Percentiles rank a stretch among this genome's conserved stretches.
Conservation (phyloP, 2,329 filamentous ascomycete genomes). For the Aquanectria penicillioides region DNA sequence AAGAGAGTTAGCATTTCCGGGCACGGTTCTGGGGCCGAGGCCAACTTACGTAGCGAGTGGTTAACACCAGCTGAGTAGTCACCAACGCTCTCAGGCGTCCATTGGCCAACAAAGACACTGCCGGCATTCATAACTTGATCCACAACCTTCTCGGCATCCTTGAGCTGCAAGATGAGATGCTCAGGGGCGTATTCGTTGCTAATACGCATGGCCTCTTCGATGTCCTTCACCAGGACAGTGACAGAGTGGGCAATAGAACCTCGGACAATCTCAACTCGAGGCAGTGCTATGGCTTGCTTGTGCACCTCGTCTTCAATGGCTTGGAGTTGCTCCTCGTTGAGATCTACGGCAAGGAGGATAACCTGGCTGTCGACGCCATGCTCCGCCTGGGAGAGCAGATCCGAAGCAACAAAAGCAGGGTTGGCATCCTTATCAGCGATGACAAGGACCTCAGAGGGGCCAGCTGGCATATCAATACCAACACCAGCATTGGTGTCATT, state of each 20-base stretch:
- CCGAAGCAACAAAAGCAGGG: constrained; percentile 94
- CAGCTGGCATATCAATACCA: constrained; percentile 98
- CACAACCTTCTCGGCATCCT: constrained; percentile 78
- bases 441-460: constrained; percentile 96
- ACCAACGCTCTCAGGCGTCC: constrained; percentile 97
- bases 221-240: constrained; percentile 78
- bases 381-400: constrained; percentile 94
- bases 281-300: constrained; percentile 84
- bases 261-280: constrained; percentile 91
- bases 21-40: background rate
- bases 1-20: constrained; percentile 30
- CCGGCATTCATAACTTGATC: constrained; percentile 90
- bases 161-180: constrained; percentile 91
- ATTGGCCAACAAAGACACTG: constrained; percentile 93
- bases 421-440: constrained; percentile 89
- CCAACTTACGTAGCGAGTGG: constrained; percentile 88
- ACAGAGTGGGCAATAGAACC: constrained; percentile 92
- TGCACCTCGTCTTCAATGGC: constrained; percentile 95
- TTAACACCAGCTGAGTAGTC: constrained; percentile 99
- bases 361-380: constrained; percentile 98
- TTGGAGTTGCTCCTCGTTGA: constrained; percentile 75
- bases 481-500: constrained; percentile 97
- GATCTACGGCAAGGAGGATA: constrained; percentile 84
- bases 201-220: constrained; percentile 79
- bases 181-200: constrained; percentile 97